Conservation (phyloP, 768 basidiomycete genomes). For the Dentipellis sp. region DNA sequence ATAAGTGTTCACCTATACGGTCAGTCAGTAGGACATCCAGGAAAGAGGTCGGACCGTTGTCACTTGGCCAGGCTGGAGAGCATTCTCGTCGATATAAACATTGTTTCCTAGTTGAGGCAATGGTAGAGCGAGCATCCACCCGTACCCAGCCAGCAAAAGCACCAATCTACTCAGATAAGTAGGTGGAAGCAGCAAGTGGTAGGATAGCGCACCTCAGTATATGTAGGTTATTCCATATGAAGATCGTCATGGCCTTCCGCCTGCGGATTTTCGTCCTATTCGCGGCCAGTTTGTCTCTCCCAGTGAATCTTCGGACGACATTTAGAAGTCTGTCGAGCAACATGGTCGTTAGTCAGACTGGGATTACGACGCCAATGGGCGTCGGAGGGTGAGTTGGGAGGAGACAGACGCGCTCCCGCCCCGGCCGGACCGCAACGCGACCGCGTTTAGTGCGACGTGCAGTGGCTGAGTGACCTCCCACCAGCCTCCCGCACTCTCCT, state of each 20-base stretch:
- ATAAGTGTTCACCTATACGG: slow-evolving; percentile 72
- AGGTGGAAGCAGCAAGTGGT: neutral
- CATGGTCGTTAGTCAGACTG: neutral
- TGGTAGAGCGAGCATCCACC: slow-evolving; percentile 83
- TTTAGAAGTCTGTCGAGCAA: neutral
- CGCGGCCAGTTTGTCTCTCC: neutral
- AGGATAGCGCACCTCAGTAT: slow-evolving; percentile 8
- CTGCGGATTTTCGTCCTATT: slow-evolving; percentile 4
- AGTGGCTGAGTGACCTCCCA: neutral
- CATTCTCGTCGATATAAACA: slow-evolving; percentile 93
- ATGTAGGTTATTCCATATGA: slow-evolving; percentile 2
- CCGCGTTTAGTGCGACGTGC: neutral
- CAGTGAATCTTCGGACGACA: neutral
- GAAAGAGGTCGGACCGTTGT: neutral
- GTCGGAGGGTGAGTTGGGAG: neutral
- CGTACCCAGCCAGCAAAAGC: slow-evolving; percentile 57
- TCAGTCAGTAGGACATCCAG: neutral
- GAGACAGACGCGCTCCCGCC: neutral
- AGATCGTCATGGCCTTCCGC: slow-evolving; percentile 3
- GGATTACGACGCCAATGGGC: neutral
- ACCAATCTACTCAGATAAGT: slow-evolving; percentile 30
- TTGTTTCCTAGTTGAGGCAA: slow-evolving; percentile 48
- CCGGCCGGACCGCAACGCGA: neutral
- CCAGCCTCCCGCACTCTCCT: slow-evolving; percentile 1
- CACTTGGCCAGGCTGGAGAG: slow-evolving; percentile 88